Conservation (phyloP, 805 yeast genomes). For the Millerozyma miso region DNA sequence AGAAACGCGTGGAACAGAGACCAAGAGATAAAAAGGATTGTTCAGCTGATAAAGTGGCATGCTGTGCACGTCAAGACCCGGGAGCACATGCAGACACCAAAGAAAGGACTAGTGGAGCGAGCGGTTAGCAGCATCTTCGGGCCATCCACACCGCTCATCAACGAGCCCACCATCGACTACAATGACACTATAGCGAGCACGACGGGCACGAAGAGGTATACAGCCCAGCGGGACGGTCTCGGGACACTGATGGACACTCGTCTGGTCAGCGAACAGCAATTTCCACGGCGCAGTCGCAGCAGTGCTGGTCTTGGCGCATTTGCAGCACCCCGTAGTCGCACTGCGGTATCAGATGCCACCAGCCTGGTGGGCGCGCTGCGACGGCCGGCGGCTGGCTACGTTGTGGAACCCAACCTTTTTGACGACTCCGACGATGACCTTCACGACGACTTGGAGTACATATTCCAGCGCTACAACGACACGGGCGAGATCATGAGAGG, state of each 20-base stretch:
- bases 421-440: slow-evolving; percentile 10
- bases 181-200: slow-evolving; percentile 18
- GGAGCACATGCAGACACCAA: neutral
- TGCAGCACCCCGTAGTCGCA: too few relatives aligned
- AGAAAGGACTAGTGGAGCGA: slow-evolving; percentile 7
- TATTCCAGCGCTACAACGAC: slow-evolving; percentile 3
- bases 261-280: neutral
- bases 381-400: neutral
- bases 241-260: neutral
- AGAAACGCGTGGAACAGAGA: neutral
- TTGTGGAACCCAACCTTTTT: neutral
- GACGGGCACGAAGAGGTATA: neutral
- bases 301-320: neutral
- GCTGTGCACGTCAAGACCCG: neutral
- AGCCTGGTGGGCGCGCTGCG: neutral
- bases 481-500: slow-evolving; percentile 3
- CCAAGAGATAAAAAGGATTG: neutral
- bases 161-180: slow-evolving; percentile 35
- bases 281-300: neutral
- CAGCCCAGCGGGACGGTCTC: neutral
- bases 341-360: neutral
- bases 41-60: neutral
- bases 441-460: slow-evolving; percentile 5
- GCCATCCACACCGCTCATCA: slow-evolving; percentile 17
- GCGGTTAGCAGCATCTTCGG: slow-evolving; percentile 11